A percentile compares a stretch with the other conserved stretches of the same genome.
These are phyloP conservation scores for Hymenoscyphus fructigenus DNA, from an alignment of 2,329 filamentous ascomycete species.

Conservation along the genomic window DNA sequence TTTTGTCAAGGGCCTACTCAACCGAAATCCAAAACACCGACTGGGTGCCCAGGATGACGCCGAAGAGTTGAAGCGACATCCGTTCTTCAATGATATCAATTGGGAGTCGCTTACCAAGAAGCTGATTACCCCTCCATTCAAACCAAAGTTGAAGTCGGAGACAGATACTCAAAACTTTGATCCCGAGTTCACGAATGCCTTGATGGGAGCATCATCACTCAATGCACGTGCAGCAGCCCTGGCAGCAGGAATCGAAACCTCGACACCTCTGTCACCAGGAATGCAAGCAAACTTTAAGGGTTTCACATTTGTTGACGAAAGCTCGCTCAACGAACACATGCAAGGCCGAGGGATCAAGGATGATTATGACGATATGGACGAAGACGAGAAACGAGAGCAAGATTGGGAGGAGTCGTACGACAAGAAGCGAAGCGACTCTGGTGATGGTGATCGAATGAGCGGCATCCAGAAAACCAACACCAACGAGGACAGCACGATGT, in stretches of 20 bases:
- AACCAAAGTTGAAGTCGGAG: constrained; percentile 93
- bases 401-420: constrained; percentile 46
- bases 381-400: constrained; percentile 50
- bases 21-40: constrained; percentile 94
- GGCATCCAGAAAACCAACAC: constrained; percentile 57
- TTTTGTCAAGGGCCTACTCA: constrained; percentile 96
- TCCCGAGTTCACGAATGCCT: constrained; percentile 93
- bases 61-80: constrained; percentile 87
- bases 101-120: constrained; percentile 89
- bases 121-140: constrained; percentile 93
- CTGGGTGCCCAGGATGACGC: constrained; percentile 89
- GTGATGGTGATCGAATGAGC: constrained; percentile 52
- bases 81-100: constrained; percentile 93
- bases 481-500: constrained; percentile 59
- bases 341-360: constrained; percentile 47
- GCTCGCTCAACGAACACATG: constrained; percentile 86
- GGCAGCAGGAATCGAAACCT: constrained; percentile 81
- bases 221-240: constrained; percentile 88
- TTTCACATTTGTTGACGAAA: constrained; percentile 99
- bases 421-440: constrained; percentile 43
- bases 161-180: constrained; percentile 98
- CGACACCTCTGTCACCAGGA: constrained; percentile 88
- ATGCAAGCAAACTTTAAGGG: constrained; percentile 98
- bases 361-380: constrained; percentile 61
- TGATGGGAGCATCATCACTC: constrained; percentile 81